Conservation (phyloP, 257 asterid species). For the Haberlea rhodopensis region DNA sequence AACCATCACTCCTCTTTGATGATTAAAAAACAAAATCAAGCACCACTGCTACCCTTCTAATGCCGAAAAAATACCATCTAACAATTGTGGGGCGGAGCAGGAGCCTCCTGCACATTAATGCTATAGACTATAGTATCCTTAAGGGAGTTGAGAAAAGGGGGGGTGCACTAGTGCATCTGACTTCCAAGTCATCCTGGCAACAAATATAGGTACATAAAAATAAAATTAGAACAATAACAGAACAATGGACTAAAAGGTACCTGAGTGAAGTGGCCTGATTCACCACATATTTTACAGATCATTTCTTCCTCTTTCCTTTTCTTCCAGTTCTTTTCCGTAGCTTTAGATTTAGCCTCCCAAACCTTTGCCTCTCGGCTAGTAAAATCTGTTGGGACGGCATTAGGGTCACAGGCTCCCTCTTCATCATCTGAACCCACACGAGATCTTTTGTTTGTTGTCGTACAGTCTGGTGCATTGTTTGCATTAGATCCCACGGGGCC, state of each 20-base stretch:
- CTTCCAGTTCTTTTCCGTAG: conserved; percentile 98
- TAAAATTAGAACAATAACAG: conserved; percentile 5
- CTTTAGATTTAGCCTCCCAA: conserved; percentile 99
- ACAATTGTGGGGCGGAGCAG: too few relatives aligned
- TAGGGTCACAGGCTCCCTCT: conserved; percentile 73
- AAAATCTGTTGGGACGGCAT: conserved; percentile 99
- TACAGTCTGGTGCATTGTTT: conserved; percentile 44
- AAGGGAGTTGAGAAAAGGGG: neutral
- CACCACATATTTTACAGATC: conserved; percentile 97
- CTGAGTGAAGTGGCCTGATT: conserved; percentile 98
- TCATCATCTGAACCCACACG: conserved; percentile 82
- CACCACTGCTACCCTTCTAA: neutral
- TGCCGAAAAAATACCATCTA: neutral
- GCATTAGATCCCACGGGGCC: conserved; percentile 67
- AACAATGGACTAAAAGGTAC: conserved; percentile 33
- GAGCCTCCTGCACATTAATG: neutral
- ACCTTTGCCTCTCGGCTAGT: conserved; percentile 99
- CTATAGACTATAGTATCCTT: neutral
- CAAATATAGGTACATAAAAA: neutral
- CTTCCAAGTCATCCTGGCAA: conserved; percentile 1
- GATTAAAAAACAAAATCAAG: neutral
- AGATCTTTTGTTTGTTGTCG: conserved; percentile 59
- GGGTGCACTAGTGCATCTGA: neutral
- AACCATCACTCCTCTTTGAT: too few relatives aligned
- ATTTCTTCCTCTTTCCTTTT: conserved; percentile 96